Percentiles rank a stretch among this genome's conserved stretches.
Evolutionary conservation across 768 basidiomycete species (phyloP).

Genomic region (Trametes sanguinea): DNA sequence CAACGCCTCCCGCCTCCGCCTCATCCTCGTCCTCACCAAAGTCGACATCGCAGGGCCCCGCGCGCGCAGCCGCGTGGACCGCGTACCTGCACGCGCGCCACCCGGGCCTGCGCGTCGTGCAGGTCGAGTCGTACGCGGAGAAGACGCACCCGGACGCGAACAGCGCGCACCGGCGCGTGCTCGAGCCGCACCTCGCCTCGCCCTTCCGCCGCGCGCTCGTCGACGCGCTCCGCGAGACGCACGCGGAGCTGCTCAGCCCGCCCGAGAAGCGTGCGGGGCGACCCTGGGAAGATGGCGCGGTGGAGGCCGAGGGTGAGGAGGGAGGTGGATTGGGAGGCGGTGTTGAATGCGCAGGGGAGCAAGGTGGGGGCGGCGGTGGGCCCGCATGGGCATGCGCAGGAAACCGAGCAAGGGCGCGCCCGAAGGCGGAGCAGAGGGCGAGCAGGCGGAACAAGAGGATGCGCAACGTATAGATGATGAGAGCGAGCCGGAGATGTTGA

Average conservation of each 20-base stretch:
- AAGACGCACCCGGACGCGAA: constrained; percentile 33
- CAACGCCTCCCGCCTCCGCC: constrained; percentile 27
- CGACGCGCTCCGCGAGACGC: constrained; percentile 34
- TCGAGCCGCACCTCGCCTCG: constrained; percentile 69
- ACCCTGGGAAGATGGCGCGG: constrained; percentile 47
- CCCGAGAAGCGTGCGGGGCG: constrained; percentile 66
- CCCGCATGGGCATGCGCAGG: constrained; percentile 40
- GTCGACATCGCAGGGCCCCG: constrained; percentile 81
- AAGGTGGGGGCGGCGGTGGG: constrained; percentile 49
- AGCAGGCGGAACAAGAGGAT: constrained; percentile 30
- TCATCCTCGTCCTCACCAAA: constrained; percentile 85
- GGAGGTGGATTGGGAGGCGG: constrained; percentile 74
- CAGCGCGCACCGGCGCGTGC: constrained; percentile 34
- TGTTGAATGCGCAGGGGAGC: constrained; percentile 47
- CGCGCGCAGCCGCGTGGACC: constrained; percentile 65
- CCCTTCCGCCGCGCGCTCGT: constrained; percentile 67
- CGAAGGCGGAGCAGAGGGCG: constrained; percentile 26
- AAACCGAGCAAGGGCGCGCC: constrained; percentile 22
- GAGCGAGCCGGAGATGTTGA: constrained; percentile 58
- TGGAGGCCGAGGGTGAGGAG: constrained; percentile 71
- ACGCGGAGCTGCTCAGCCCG: background rate
- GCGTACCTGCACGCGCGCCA: constrained; percentile 54
- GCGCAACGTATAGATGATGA: constrained; percentile 23
- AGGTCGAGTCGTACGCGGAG: constrained; percentile 75
- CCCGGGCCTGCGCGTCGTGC: constrained; percentile 61